Evolutionary conservation across 2,329 filamentous ascomycete genomes (phyloP), one percentile per base, ranked within the genome.

Genomic region (Amylocarpus encephaloides): DNA sequence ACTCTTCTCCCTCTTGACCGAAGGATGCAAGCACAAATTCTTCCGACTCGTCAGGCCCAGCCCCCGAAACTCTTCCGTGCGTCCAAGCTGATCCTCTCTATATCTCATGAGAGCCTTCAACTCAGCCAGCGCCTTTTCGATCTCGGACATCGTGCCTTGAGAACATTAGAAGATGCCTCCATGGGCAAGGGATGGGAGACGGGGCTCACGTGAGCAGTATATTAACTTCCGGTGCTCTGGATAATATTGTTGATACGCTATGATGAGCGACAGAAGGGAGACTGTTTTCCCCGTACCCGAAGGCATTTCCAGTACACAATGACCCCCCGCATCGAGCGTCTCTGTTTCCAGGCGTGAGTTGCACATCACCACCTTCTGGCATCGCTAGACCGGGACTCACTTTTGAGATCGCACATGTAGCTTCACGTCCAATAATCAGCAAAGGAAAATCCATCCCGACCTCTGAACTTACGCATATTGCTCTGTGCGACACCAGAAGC

Each of bases 251-350:
- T 98, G 94, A 64, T 98, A 98, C 38, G 93, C 92, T 51, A 98
- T 83, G 64, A 98, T 98, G 60, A 98, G 79, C 0, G 93, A 96
- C 40, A 98, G 75, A 4, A 98, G 76, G 9, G 93, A 96, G 22
- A 98, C 88, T 0, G 93, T 98, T 75, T 98, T 98, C 54, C 93
- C 93, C 19, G 93, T 98, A 39, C 93, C 93, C 52, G 93, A 98
- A 69, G 93, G 93, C 93, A 98, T 98, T 72, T 98, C 93, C 61
- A 98, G 73, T 18, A 98, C 92, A 68, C 91, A 96, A 71, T 98
- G 90, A 54, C 93, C 94, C 46, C 88, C 88, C 16, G 85, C 86
- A 76, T 98, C 93, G 64, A 98, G 84, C 16, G 93, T 97, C 68
- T 74, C 71, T 26, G 22, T 26, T 26, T 26, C 22, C 22, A 26